Conservation (phyloP, 2,329 filamentous ascomycete species). For the Ophiostoma piceae region DNA sequence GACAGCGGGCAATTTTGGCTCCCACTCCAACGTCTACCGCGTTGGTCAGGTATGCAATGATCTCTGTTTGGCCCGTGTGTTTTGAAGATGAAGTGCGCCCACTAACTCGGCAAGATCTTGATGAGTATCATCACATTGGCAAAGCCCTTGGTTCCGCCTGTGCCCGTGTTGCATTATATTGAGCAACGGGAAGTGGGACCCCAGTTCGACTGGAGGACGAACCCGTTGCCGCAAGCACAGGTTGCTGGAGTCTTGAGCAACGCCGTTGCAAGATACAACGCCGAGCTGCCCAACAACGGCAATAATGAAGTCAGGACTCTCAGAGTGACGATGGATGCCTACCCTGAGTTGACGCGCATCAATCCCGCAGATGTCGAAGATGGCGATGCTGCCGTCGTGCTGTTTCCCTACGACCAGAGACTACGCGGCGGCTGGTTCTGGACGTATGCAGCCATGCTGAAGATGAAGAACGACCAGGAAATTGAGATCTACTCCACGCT, state of each 20-base stretch:
- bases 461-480: background rate
- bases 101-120: background rate
- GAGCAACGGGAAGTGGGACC: background rate
- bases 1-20: slow-evolving; percentile 18
- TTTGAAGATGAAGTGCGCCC: background rate
- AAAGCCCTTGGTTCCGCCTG: background rate
- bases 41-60: slow-evolving; percentile 20
- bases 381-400: background rate
- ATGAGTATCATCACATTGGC: slow-evolving; percentile 8
- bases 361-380: background rate
- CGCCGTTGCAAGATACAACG: background rate
- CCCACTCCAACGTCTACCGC: slow-evolving; percentile 20
- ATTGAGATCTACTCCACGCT: background rate
- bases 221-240: background rate
- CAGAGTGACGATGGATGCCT: background rate
- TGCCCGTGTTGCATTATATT: slow-evolving; percentile 15
- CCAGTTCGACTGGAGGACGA: background rate
- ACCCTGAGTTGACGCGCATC: background rate
- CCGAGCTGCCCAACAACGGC: background rate
- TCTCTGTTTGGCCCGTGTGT: background rate
- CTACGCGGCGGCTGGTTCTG: slow-evolving; percentile 19
- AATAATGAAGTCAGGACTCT: background rate
- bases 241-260: background rate
- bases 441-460: slow-evolving; percentile 20
- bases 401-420: background rate